phyloP scores from a whole-genome alignment of 169 alveolate species.

The Babesia sp. region DNA sequence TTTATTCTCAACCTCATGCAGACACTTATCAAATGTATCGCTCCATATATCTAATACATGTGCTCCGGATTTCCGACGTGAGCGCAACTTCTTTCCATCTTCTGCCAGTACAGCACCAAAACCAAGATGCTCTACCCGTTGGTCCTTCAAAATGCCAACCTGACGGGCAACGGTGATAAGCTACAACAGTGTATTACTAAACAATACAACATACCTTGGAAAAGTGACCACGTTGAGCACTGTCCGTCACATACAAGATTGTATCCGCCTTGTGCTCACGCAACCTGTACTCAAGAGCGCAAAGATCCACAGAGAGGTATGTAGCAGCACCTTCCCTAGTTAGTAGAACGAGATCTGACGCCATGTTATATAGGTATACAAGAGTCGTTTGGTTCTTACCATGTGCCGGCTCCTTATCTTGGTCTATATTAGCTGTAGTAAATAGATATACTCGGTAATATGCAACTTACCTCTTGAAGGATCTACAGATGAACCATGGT shows the following conservation, averaged over 20 bases:
- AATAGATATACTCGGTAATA: neutral
- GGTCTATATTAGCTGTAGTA: neutral
- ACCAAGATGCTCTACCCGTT: constrained; percentile 54
- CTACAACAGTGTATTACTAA: neutral
- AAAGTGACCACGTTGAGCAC: constrained; percentile 71
- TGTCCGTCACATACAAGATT: constrained; percentile 71
- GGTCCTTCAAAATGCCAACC: constrained; percentile 25
- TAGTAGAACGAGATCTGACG: constrained; percentile 31
- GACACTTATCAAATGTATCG: constrained; percentile 11
- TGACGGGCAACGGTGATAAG: constrained; percentile 25
- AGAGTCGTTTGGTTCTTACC: constrained; percentile 8
- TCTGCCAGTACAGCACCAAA: constrained; percentile 33
- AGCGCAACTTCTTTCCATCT: constrained; percentile 53
- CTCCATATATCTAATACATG: constrained; percentile 16
- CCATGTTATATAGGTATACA: neutral
- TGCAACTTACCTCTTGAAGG: neutral
- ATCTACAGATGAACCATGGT: no score
- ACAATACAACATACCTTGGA: constrained; percentile 35
- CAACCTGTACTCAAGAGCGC: constrained; percentile 71
- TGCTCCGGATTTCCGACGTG: constrained; percentile 42
- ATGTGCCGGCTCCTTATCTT: neutral
- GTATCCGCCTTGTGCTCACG: constrained; percentile 64
- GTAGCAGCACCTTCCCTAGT: constrained; percentile 70
- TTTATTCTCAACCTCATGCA: constrained; percentile 11
- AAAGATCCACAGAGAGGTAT: constrained; percentile 73